Percentiles rank a stretch among this genome's conserved stretches.
Evolutionary conservation across 2,329 filamentous ascomycete genomes (phyloP).

Genomic region (Samsoniella hepiali): DNA sequence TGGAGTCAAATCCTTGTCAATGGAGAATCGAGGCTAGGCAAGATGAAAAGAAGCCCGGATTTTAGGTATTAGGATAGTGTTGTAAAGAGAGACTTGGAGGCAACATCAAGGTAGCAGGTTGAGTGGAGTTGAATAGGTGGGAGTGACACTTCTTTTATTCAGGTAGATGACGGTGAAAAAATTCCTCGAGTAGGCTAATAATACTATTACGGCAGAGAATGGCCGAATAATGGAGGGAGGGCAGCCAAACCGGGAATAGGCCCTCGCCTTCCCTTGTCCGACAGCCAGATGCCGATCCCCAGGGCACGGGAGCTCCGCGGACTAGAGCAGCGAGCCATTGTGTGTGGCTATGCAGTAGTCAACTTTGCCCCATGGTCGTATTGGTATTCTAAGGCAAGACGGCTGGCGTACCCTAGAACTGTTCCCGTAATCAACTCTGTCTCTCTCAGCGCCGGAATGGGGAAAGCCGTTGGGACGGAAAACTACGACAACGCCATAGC

Average conservation of each 20-base stretch:
- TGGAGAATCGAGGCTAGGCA: no score
- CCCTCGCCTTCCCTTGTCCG: not conserved
- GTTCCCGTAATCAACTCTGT: no score
- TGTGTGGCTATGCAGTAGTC: no score
- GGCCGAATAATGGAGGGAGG: not conserved
- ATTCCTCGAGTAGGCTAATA: constrained; percentile 4
- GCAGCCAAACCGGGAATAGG: constrained; percentile 2
- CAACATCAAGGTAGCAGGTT: not conserved
- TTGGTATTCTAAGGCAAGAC: no score
- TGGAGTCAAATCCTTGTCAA: not conserved
- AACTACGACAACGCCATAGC: no score
- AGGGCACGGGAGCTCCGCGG: not conserved
- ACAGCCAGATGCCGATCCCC: not conserved
- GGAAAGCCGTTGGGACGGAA: no score
- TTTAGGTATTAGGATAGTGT: not conserved
- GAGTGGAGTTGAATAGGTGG: not conserved
- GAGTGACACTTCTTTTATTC: not conserved
- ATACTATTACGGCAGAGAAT: not conserved
- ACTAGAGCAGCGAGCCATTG: not conserved
- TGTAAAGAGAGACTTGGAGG: not conserved
- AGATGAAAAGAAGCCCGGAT: no score
- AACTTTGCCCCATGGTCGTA: no score
- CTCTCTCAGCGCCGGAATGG: no score
- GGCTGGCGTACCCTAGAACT: no score
- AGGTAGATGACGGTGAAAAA: not conserved